Conservation (phyloP, 495 filamentous ascomycete species). For the Entonaema liquescens region DNA sequence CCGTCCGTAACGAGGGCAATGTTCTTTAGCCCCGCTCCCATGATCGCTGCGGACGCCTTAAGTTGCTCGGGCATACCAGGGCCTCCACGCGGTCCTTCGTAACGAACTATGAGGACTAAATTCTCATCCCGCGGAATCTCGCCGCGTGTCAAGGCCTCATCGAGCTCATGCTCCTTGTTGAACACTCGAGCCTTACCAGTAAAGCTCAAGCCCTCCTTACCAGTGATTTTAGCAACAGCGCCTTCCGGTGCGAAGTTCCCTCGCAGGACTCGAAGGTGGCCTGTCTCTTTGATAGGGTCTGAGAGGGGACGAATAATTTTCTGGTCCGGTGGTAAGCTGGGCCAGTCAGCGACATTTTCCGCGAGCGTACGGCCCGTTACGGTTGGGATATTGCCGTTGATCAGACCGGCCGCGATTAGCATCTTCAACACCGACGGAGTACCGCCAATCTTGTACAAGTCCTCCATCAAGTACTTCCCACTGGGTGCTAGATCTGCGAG, state of each 20-base stretch:
- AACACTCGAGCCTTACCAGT: slow-evolving; percentile 88
- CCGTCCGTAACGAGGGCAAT: slow-evolving; percentile 95
- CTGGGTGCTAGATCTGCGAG: slow-evolving; percentile 91
- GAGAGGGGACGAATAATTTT: slow-evolving; percentile 82
- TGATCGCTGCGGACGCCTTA: slow-evolving; percentile 85
- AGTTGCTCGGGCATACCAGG: slow-evolving; percentile 99
- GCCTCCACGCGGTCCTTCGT: slow-evolving; percentile 94
- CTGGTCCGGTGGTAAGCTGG: slow-evolving; percentile 81
- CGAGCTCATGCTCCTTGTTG: slow-evolving; percentile 83
- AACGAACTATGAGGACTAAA: slow-evolving; percentile 91
- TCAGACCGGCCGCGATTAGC: slow-evolving; percentile 79
- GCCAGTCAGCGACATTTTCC: slow-evolving; percentile 85
- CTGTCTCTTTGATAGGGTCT: slow-evolving; percentile 87
- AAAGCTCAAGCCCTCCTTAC: slow-evolving; percentile 89
- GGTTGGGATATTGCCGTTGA: slow-evolving; percentile 87
- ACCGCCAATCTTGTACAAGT: slow-evolving; percentile 93
- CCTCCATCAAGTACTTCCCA: slow-evolving; percentile 91
- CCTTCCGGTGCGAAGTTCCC: slow-evolving; percentile 93
- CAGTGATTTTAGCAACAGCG: slow-evolving; percentile 97
- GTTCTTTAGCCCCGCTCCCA: slow-evolving; percentile 89
- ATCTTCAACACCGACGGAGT: slow-evolving; percentile 92
- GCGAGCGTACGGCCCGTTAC: slow-evolving; percentile 91
- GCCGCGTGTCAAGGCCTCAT: slow-evolving; percentile 75
- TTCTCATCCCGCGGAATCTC: slow-evolving; percentile 75
- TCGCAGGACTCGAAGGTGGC: slow-evolving; percentile 87